phyloP scores from a whole-genome alignment of 192 early-diverging fungal genomes.

The Dimargaris cristalligena region DNA sequence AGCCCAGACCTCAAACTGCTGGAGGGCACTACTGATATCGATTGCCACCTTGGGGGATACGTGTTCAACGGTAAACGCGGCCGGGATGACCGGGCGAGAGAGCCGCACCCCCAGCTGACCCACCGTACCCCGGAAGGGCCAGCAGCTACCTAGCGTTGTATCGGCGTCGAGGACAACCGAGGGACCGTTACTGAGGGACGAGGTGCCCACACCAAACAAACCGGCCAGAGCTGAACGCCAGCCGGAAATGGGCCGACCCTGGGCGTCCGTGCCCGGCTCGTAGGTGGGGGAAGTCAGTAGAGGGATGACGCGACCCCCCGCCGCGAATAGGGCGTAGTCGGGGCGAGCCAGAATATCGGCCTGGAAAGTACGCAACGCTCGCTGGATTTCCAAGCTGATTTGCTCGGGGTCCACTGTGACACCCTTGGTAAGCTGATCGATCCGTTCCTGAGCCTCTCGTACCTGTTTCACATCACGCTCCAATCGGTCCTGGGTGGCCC shows the following conservation, averaged over 20 bases:
- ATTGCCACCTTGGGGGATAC: conserved; percentile 35
- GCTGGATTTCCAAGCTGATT: background rate
- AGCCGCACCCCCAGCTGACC: conserved; percentile 47
- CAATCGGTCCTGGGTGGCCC: background rate
- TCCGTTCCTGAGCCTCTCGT: background rate
- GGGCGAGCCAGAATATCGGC: conserved; percentile 27
- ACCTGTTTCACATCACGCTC: background rate
- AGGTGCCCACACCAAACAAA: conserved; percentile 7
- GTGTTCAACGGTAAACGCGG: conserved; percentile 51
- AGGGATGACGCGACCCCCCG: conserved; percentile 44
- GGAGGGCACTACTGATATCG: conserved; percentile 43
- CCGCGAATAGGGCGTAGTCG: conserved; percentile 50
- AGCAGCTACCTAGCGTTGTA: conserved; percentile 51
- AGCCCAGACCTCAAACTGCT: conserved; percentile 45
- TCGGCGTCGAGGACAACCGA: conserved; percentile 23
- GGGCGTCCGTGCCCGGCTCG: conserved; percentile 13
- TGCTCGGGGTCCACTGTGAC: background rate
- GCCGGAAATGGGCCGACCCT: conserved; percentile 13
- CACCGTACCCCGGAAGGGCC: conserved; percentile 44
- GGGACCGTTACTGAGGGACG: conserved; percentile 6
- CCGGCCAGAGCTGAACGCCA: conserved; percentile 18
- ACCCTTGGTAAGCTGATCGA: background rate
- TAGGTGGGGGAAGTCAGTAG: conserved; percentile 41
- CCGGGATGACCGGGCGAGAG: conserved; percentile 33
- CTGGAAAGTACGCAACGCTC: background rate